These are phyloP conservation scores for Papiliotrema nemorosa DNA, from an alignment of 1,284 basidiomycete species.

Conservation along the genomic window DNA sequence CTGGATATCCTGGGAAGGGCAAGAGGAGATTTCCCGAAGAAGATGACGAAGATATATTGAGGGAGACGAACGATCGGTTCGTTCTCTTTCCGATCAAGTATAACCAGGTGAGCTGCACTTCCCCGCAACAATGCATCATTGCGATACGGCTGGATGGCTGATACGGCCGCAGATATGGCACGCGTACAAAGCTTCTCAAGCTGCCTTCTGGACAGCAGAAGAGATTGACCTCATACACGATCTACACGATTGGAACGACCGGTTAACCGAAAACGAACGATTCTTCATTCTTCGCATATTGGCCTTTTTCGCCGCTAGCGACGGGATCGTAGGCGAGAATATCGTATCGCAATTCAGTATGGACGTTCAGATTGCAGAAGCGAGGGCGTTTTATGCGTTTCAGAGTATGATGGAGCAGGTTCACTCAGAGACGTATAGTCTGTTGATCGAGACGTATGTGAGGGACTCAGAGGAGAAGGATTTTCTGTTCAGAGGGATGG, in stretches of 20 bases:
- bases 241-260: conserved; percentile 80
- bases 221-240: conserved; percentile 94
- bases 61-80: conserved; percentile 61
- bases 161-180: conserved; percentile 96
- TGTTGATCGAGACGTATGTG: conserved; percentile 59
- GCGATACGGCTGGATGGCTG: too few species aligned
- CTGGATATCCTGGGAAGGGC: background rate
- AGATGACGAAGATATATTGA: conserved; percentile 70
- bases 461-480: conserved; percentile 54
- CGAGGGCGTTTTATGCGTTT: conserved; percentile 94
- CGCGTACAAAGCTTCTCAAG: conserved; percentile 75
- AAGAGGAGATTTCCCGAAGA: conserved; percentile 42
- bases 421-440: conserved; percentile 58
- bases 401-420: conserved; percentile 90
- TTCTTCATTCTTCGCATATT: conserved; percentile 91
- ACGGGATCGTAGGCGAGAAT: conserved; percentile 94
- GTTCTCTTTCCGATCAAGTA: conserved; percentile 90
- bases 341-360: conserved; percentile 89
- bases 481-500: conserved; percentile 56
- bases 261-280: conserved; percentile 81
- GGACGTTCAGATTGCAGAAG: conserved; percentile 90
- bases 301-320: conserved; percentile 93
- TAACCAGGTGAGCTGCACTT: conserved; percentile 54
- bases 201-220: conserved; percentile 80
- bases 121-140: background rate